These are phyloP conservation scores for Podospora pseudocomata DNA, from an alignment of 495 filamentous ascomycete genomes.

Conservation along the genomic window DNA sequence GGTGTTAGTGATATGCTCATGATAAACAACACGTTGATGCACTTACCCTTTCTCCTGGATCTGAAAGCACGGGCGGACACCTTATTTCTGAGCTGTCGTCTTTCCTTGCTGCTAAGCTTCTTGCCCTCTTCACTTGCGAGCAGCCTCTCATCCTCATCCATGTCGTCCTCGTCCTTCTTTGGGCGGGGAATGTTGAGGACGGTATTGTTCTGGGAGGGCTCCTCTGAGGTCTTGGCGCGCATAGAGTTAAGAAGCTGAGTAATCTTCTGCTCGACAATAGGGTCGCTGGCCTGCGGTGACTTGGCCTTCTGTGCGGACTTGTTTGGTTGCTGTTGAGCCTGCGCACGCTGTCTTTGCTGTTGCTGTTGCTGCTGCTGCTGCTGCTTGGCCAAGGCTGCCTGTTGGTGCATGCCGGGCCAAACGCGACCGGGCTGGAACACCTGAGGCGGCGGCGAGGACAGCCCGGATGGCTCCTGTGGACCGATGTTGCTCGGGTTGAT, in stretches of 20 bases:
- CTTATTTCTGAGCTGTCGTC: conserved; percentile 93
- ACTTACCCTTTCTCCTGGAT: conserved; percentile 88
- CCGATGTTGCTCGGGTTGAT: conserved; percentile 70
- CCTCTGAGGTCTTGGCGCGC: conserved; percentile 59
- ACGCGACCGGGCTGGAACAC: conserved; percentile 62
- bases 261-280: conserved; percentile 79
- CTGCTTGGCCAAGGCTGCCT: conserved; percentile 76
- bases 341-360: conserved; percentile 54
- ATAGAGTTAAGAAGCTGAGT: conserved; percentile 80
- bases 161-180: conserved; percentile 89
- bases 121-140: conserved; percentile 95
- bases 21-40: neutral
- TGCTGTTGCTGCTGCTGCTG: conserved; percentile 67
- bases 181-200: conserved; percentile 55
- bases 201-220: conserved; percentile 47
- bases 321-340: conserved; percentile 42
- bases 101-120: conserved; percentile 91
- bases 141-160: conserved; percentile 95
- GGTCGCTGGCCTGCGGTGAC: conserved; percentile 53
- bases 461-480: conserved; percentile 47
- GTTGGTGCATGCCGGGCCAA: conserved; percentile 89
- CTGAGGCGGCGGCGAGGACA: conserved; percentile 39
- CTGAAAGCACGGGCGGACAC: conserved; percentile 96
- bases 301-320: conserved; percentile 40
- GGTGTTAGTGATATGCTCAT: conserved; percentile 46